A percentile compares a stretch with the other conserved stretches of the same genome.
Evolutionary conservation across 805 yeast genomes (phyloP).

Genomic region (Suhomyces canberraensis): DNA sequence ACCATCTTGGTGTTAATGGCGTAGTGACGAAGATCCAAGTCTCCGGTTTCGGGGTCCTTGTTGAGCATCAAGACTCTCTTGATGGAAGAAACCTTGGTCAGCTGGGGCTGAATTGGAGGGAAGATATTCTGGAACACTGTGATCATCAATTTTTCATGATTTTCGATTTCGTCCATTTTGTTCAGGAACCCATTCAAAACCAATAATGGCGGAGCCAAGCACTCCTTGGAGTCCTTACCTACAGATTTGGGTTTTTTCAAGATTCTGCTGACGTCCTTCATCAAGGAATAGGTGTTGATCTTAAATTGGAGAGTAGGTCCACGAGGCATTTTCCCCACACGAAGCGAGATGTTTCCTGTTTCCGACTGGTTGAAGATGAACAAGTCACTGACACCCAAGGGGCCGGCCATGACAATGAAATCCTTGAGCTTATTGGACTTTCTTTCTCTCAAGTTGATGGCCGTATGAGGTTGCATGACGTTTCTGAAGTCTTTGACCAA

Average conservation of each 20-base stretch:
- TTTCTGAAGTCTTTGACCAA: constrained; percentile 83
- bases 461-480: constrained; percentile 96
- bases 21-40: constrained; percentile 84
- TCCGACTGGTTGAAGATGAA: constrained; percentile 83
- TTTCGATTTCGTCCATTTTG: constrained; percentile 59
- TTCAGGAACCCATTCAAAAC: constrained; percentile 85
- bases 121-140: constrained; percentile 94
- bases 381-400: constrained; percentile 86
- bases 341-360: constrained; percentile 75
- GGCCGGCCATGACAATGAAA: constrained; percentile 98
- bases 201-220: constrained; percentile 77
- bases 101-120: constrained; percentile 89
- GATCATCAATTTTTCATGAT: constrained; percentile 76
- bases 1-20: constrained; percentile 83
- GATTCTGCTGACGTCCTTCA: constrained; percentile 71
- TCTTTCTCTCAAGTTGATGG: constrained; percentile 81
- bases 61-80: constrained; percentile 82
- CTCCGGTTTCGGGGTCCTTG: constrained; percentile 66
- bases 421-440: constrained; percentile 85
- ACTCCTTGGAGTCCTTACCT: constrained; percentile 60
- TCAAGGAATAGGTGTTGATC: constrained; percentile 71
- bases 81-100: constrained; percentile 68
- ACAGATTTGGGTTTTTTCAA: constrained; percentile 78
- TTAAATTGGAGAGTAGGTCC: constrained; percentile 92
- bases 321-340: constrained; percentile 83